Conservation (phyloP, 139 green algal genomes). For the Chlorella sorokiniana region DNA sequence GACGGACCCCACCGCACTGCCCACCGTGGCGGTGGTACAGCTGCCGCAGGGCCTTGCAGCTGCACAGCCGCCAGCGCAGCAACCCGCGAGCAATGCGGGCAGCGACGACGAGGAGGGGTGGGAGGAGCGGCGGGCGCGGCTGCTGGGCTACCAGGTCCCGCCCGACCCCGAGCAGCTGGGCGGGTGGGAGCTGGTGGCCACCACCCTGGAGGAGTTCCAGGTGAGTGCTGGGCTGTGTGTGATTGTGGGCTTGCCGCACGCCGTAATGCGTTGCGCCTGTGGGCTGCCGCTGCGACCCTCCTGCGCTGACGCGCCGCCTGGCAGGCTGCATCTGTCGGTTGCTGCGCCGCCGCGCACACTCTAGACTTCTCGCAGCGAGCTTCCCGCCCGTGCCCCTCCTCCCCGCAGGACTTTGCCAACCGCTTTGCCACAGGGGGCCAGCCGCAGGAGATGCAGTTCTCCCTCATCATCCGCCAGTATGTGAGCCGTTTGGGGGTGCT, state of each 20-base stretch:
- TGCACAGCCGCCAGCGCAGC: background rate
- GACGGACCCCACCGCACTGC: no score
- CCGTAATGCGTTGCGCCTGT: no score
- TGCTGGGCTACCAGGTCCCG: constrained; percentile 8
- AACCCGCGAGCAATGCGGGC: no score
- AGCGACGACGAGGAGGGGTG: no score
- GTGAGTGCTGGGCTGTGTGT: background rate
- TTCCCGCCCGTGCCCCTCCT: no score
- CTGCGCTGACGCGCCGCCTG: background rate
- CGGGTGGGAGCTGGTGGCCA: constrained; percentile 35
- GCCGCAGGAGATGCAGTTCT: background rate
- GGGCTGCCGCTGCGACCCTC: background rate
- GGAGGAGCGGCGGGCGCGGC: background rate
- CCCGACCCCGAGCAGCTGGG: background rate
- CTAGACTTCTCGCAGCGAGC: no score
- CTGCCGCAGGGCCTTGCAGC: background rate
- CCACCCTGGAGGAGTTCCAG: constrained; percentile 31
- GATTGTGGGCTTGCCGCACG: background rate
- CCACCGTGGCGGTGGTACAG: no score
- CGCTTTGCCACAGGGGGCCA: constrained; percentile 2
- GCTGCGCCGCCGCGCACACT: no score
- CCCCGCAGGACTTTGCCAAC: background rate
- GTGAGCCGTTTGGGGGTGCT: background rate
- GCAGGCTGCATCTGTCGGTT: background rate
- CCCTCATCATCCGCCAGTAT: background rate